Evolutionary conservation across 1,284 basidiomycete genomes (phyloP).

Genomic region (Marasmius tenuissimus): DNA sequence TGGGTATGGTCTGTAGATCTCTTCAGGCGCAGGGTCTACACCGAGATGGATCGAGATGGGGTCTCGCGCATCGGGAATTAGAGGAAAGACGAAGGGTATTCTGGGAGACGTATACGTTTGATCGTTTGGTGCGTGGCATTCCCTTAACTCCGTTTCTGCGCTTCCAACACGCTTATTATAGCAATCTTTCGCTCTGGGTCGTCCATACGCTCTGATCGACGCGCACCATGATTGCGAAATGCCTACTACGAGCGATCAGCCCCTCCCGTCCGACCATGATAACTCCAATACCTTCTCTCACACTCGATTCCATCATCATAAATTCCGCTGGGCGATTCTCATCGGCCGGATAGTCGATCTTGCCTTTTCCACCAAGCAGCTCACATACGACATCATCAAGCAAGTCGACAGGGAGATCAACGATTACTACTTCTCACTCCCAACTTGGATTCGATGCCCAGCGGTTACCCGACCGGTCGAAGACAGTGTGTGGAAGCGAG

Average conservation of each 20-base stretch:
- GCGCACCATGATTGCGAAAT: constrained; percentile 24
- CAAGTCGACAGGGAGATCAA: constrained; percentile 22
- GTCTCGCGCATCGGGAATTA: constrained; percentile 17
- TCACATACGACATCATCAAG: constrained; percentile 20
- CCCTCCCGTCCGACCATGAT: constrained; percentile 21
- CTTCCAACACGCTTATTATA: neutral
- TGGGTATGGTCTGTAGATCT: constrained; percentile 22
- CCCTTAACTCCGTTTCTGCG: neutral
- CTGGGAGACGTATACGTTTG: constrained; percentile 21
- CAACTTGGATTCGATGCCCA: constrained; percentile 20
- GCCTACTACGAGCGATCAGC: constrained; percentile 21
- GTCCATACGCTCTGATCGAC: constrained; percentile 21
- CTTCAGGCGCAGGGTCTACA: constrained; percentile 24
- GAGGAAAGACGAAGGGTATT: constrained; percentile 23
- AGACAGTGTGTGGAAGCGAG: constrained; percentile 5
- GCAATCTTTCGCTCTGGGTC: constrained; percentile 25
- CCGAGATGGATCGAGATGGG: constrained; percentile 24
- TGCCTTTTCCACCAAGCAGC: constrained; percentile 19
- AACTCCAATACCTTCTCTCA: constrained; percentile 18
- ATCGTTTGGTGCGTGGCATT: constrained; percentile 19
- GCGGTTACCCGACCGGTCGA: constrained; percentile 20
- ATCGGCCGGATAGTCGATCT: constrained; percentile 21
- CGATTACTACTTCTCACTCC: constrained; percentile 18
- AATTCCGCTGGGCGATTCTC: constrained; percentile 21
- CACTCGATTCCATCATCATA: constrained; percentile 19